phyloP scores from a whole-genome alignment of 805 yeast species.

The Metschnikowia santaceciliae region DNA sequence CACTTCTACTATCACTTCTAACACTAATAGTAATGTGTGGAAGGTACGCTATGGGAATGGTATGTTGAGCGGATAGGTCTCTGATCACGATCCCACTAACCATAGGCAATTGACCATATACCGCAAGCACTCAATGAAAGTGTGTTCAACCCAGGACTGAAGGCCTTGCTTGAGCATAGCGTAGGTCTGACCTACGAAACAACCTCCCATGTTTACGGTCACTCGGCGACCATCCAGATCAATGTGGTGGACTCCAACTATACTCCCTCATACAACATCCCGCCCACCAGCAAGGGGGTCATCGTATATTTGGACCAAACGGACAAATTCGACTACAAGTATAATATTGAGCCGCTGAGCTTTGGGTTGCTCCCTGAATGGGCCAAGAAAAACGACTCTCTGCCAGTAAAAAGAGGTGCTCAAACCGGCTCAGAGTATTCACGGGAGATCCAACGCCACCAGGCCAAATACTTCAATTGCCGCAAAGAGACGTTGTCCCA shows the following conservation, averaged over 20 bases:
- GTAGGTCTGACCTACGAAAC: constrained; percentile 6
- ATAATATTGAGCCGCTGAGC: constrained; percentile 51
- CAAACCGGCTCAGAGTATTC: constrained; percentile 21
- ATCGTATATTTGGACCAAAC: constrained; percentile 21
- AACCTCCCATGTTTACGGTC: constrained; percentile 3
- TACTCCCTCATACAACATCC: constrained; percentile 50
- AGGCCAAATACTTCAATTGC: constrained; percentile 67
- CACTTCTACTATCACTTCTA: too few relatives aligned
- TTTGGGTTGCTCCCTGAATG: constrained; percentile 80
- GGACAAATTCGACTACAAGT: constrained; percentile 12
- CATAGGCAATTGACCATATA: constrained; percentile 13
- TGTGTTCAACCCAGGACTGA: constrained; percentile 5
- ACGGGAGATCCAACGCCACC: constrained; percentile 30
- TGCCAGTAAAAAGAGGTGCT: constrained; percentile 20
- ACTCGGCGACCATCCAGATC: constrained; percentile 6
- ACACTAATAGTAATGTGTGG: constrained; percentile 14
- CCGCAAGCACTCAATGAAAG: constrained; percentile 10
- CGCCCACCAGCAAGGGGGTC: constrained; percentile 57
- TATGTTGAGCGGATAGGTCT: constrained; percentile 7
- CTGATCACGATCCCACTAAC: constrained; percentile 3
- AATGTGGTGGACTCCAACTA: constrained; percentile 14
- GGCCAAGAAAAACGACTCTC: constrained; percentile 44
- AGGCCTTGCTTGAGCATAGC: neutral
- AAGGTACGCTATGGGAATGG: constrained; percentile 17
- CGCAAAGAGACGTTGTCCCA: constrained; percentile 56